Evolutionary conservation across 192 early-diverging fungal species (phyloP).

Genomic region (Neocallimastix lanati): DNA sequence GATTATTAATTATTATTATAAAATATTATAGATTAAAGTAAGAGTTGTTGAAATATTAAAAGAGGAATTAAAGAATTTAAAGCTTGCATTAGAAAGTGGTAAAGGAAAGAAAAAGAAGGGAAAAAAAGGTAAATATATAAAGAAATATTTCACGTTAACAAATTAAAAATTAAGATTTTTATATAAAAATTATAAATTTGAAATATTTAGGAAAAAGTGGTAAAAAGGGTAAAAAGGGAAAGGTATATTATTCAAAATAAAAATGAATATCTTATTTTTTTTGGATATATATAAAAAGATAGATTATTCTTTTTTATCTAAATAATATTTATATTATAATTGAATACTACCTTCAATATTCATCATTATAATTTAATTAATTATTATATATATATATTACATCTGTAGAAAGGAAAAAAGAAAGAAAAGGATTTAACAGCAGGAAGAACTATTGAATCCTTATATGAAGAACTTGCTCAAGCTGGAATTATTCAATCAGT

Average conservation of each 20-base stretch:
- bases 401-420: conserved; percentile 26
- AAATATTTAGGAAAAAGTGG: conserved; percentile 16
- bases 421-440: conserved; percentile 47
- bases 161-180: no score
- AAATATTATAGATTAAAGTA: conserved; percentile 20
- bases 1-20: not conserved
- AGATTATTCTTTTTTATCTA: no score
- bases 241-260: conserved; percentile 6
- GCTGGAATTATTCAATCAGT: conserved; percentile 31
- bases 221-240: conserved; percentile 27
- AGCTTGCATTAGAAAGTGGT: conserved; percentile 19
- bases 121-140: not conserved
- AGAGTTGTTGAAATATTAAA: conserved; percentile 37
- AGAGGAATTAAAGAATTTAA: conserved; percentile 39
- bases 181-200: no score
- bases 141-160: no score
- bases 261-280: no score
- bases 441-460: conserved; percentile 34
- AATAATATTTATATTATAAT: no score
- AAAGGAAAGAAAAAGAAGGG: conserved; percentile 1
- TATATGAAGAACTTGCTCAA: conserved; percentile 33
- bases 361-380: no score
- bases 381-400: no score
- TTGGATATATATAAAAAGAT: no score
- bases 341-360: no score